phyloP scores from a whole-genome alignment of 2,329 filamentous ascomycete species.

The Pleurostoma richardsiae region DNA sequence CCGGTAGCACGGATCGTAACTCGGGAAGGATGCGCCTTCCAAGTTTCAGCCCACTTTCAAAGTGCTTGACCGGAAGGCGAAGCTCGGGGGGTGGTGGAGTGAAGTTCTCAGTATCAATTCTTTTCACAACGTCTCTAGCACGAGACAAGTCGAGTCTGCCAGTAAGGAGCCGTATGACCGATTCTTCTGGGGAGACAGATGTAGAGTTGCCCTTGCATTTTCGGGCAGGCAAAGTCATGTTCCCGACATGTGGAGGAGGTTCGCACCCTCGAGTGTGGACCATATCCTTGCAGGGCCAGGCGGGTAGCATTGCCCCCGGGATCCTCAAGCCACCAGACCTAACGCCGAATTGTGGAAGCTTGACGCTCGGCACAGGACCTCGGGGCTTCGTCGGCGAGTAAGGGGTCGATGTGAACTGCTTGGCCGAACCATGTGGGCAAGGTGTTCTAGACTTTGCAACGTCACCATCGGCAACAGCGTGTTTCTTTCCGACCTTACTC shows the following conservation, averaged over 20 bases:
- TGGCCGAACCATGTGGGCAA: background rate
- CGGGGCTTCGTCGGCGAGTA: constrained; percentile 42
- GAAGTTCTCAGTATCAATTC: constrained; percentile 32
- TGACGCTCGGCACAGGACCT: constrained; percentile 19
- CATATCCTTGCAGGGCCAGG: constrained; percentile 67
- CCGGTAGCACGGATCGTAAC: constrained; percentile 27
- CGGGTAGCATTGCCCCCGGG: constrained; percentile 60
- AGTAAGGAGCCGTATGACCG: constrained; percentile 28
- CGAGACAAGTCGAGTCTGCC: constrained; percentile 33
- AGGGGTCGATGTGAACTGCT: constrained; percentile 46
- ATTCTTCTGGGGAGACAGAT: constrained; percentile 33
- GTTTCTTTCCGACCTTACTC: constrained; percentile 36
- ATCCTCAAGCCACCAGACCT: constrained; percentile 48
- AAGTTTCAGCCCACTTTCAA: constrained; percentile 52
- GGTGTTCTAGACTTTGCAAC: no score
- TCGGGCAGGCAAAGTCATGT: constrained; percentile 18
- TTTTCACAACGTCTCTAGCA: constrained; percentile 24
- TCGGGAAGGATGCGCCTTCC: constrained; percentile 42
- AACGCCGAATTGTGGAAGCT: constrained; percentile 36
- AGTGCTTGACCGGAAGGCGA: constrained; percentile 48
- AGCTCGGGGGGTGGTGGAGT: constrained; percentile 41
- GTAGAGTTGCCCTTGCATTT: constrained; percentile 47
- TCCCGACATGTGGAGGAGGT: background rate
- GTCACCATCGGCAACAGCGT: no score
- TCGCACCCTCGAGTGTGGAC: constrained; percentile 54